Percentiles rank a stretch among this genome's conserved stretches.
Conservation (phyloP, 192 early-diverging fungal genomes). For the Coemansia sp. region DNA sequence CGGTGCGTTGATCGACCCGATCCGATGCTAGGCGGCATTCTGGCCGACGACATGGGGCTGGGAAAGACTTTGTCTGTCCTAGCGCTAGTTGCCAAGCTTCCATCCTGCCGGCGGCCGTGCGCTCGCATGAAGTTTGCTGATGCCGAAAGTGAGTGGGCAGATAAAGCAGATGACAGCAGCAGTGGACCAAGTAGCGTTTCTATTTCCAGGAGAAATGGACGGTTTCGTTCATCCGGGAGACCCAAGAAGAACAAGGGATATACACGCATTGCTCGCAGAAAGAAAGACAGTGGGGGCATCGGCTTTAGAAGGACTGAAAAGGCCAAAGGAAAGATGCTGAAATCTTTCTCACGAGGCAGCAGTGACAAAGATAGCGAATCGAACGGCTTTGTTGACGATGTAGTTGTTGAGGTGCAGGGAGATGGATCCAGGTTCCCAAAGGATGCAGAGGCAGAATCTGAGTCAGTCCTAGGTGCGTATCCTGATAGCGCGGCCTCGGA, state of each 20-base stretch:
- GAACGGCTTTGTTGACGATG: conserved; percentile 21
- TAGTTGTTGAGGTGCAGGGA: not conserved
- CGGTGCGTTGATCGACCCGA: conserved; percentile 27
- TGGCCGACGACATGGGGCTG: conserved; percentile 55
- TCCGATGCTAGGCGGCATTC: conserved; percentile 43
- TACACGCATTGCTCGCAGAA: conserved; percentile 12
- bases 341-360: not conserved
- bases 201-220: not conserved
- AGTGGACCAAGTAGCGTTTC: not conserved
- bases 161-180: not conserved
- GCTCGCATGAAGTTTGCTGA: conserved; percentile 42
- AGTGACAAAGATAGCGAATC: conserved; percentile 32
- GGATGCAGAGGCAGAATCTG: not conserved
- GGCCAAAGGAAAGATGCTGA: not conserved
- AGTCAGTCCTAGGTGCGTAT: not conserved
- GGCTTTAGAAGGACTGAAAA: not conserved
- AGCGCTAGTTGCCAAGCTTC: conserved; percentile 25
- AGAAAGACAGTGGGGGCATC: not conserved
- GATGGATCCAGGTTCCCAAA: not conserved
- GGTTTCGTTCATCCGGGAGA: not conserved
- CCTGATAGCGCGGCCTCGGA: conserved; percentile 9
- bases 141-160: not conserved
- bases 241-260: not conserved
- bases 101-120: conserved; percentile 14
- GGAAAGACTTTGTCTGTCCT: conserved; percentile 51